Base-by-base conservation (phyloP, 2,329 filamentous ascomycete genomes). In the Cladobotryum protrusum region DNA sequence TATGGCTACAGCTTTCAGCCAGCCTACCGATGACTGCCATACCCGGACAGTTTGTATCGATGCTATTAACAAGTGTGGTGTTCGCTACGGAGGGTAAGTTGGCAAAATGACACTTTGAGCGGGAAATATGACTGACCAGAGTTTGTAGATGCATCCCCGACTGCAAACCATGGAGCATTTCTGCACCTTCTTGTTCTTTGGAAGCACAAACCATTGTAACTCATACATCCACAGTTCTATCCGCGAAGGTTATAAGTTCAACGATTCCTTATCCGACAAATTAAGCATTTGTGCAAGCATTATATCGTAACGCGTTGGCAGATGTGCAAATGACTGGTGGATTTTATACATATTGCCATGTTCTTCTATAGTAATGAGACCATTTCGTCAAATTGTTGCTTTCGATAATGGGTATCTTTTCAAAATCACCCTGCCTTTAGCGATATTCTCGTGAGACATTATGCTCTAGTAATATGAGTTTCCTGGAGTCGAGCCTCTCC, bases 381-480 rank as follows among this genome's bases (percentile, higher is more conserved):
- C 24, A 29, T 29, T 29, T 29, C 24, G 24, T 8, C 24, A 9
- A 29, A 29, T 9, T 9, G 24, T 29, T 9, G 24, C 24, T 29
- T 29, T 24, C 2, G 20, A 37, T 6, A 47, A 36, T 2, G 17
- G 14, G 4, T 7, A 2, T 34, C 52, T 58, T 29, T 9, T 29
- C 7, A 9, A 29, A 24, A 29, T 8, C 24, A 9, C 6, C 24
- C 24, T 29, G 24, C 11, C 2, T 9, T 29, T 8, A 29, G 11
- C 11, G 24, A 29, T 29, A 29, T 8, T n/a, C n/a, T n/a, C n/a
- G 24, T 29, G 24, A 8, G 24, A 8, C 24, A 29, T 8, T 29
- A n/a, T 29, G 24, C 24, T 8, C 24, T 29, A 67, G 46, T 74
- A 75, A 51, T 70, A 73, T 9, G 64, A 60, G 40, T 67, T 71